Base-by-base conservation (phyloP, 1,284 basidiomycete genomes). In the Ustilago crameri region DNA sequence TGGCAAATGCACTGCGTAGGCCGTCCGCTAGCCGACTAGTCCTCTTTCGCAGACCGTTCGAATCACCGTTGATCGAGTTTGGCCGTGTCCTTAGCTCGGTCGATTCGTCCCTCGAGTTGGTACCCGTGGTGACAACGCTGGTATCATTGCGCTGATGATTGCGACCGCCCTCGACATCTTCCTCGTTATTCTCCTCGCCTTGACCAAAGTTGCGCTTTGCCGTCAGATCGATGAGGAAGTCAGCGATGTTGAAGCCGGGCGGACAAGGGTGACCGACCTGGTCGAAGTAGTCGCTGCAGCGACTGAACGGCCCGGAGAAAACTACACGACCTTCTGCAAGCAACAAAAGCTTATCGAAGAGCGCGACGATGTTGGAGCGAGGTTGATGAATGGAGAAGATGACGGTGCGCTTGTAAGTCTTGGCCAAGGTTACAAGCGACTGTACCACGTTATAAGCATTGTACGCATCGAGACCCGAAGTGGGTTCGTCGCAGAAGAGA, bases 371-470 rank as follows among this genome's bases (percentile, higher is more conserved):
- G 84, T 97, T 97, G 83, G 92, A 93, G 57, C 95, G 90, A n/a
- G 95, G 95, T 84, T 98, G 95, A 82, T 98, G 95, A 65, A 98
- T 97, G 0, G 95, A 97, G 85, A 97, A 96, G 68, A 98, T 87
- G 52, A 98, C 92, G 0, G 94, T 97, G n/a, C 95, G 90, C 76
- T 95, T 93, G 85, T 93, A 97, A 74, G 91, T 89, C 43, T 89
- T 87, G 0, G 95, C 93, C 9, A 98, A 87, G 7, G 91, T 90
- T 2, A 91, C 91, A 32, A 98, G 87, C 26, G 90, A 90, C 51
- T 95, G 93, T 34, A 98, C 87, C 64, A 98, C 95, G 74, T 96
- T 97, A 86, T 88, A 91, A 0, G 95, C 95, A 76, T 98, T 98
- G 86, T 90, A 97, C 0, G 95, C 90, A 79, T 98, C 95, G 27